These are phyloP conservation scores for Thermomyces lanuginosus DNA, from an alignment of 2,329 filamentous ascomycete species.

Conservation along the genomic window DNA sequence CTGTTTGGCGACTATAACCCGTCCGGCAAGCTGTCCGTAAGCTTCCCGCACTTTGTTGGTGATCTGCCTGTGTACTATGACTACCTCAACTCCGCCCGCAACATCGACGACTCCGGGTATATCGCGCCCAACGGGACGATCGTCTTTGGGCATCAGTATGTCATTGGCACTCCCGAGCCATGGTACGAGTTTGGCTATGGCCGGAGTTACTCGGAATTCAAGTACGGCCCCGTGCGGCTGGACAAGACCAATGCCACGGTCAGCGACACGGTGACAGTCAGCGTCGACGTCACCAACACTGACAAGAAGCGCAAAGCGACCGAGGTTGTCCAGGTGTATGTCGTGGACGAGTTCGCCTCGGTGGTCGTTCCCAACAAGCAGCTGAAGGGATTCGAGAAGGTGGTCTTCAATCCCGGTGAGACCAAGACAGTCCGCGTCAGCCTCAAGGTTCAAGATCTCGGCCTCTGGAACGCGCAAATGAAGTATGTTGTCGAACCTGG, in stretches of 20 bases:
- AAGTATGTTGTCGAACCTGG: slow-evolving; percentile 59
- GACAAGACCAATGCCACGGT: slow-evolving; percentile 33
- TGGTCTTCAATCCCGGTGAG: slow-evolving; percentile 42
- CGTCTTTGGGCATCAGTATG: slow-evolving; percentile 49
- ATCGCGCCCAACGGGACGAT: slow-evolving; percentile 41
- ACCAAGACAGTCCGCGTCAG: slow-evolving; percentile 39
- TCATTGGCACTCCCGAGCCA: slow-evolving; percentile 42
- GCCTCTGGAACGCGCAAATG: slow-evolving; percentile 44
- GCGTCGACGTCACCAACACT: slow-evolving; percentile 46
- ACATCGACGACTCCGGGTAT: slow-evolving; percentile 36
- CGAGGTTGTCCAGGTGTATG: slow-evolving; percentile 53
- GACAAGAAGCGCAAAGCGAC: slow-evolving; percentile 38
- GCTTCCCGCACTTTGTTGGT: slow-evolving; percentile 51
- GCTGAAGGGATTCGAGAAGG: slow-evolving; percentile 53
- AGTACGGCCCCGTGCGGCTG: slow-evolving; percentile 27
- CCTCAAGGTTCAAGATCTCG: slow-evolving; percentile 35
- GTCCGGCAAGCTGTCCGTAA: slow-evolving; percentile 49
- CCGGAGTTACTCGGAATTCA: slow-evolving; percentile 48
- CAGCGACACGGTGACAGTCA: slow-evolving; percentile 41
- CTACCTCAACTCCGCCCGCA: slow-evolving; percentile 50
- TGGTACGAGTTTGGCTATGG: slow-evolving; percentile 54
- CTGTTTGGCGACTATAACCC: slow-evolving; percentile 50
- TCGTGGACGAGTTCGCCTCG: slow-evolving; percentile 45
- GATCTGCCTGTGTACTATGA: slow-evolving; percentile 56
- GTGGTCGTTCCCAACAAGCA: slow-evolving; percentile 49